Evolutionary conservation across 192 early-diverging fungal species (phyloP), one percentile per base, ranked within the genome.

Genomic region (Phycomyces nitens): DNA sequence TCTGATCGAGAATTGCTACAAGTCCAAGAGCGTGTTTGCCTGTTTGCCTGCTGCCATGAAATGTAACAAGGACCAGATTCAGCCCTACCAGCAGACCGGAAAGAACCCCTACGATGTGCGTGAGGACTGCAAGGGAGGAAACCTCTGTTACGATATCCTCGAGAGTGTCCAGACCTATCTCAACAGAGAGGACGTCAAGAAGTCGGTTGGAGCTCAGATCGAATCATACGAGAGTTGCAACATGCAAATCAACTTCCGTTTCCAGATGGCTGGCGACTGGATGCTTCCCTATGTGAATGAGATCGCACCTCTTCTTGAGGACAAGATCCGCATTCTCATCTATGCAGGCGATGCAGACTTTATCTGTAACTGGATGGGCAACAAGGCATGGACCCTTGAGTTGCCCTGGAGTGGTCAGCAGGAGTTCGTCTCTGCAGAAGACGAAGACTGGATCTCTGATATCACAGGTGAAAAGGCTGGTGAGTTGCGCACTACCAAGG

Each of bases 71-170:
- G 82, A 84, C 58, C 85, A 93, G 76, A 85, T 95, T 40, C 59
- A 67, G 23, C 87, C 89, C 3, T 95, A 90, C 80, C 88, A 90
- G 73, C 80, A 84, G 70, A 86, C 92, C 8, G 91, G 90, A 18
- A 79, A 84, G 71, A 99, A 98, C 76, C 89, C 89, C 50, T 99
- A 99, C 77, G 97, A 99, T 77, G 89, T 99, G 34, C 58, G 66
- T 55, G 60, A 69, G 14, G 41, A 60, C 16, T 69, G 68, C 41
- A 59, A 66, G 38, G 78, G 71, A 65, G 92, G 89, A 65, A 79
- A 83, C 53, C 85, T 97, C 15, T 99, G 95, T 88, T 99, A 93
- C 67, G 85, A 86, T 18, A 95, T 99, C 65, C 72, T 96, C 64
- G 75, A 73, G 21, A 89, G 87, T 64, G 92, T 99, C 50, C 87